Evolutionary conservation across 768 basidiomycete species (phyloP).

Genomic region (Tephrocybe sp.): DNA sequence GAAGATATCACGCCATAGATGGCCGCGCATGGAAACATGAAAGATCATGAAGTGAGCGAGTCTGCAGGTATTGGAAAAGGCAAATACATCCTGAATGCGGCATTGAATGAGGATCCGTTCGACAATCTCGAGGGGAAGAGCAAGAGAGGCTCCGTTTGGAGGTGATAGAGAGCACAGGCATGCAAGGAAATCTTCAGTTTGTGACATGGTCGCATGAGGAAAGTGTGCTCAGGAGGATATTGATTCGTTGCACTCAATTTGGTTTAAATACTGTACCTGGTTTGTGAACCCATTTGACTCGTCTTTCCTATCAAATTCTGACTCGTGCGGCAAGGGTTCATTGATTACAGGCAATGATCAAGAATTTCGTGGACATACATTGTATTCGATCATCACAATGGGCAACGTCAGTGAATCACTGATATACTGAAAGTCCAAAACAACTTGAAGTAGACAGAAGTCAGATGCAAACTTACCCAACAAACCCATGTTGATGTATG

Average conservation of each 20-base stretch:
- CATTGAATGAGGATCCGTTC: slow-evolving; percentile 59
- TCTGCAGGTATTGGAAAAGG: slow-evolving; percentile 57
- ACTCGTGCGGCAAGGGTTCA: too few relatives aligned
- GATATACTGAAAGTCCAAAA: too few relatives aligned
- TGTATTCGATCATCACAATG: too few relatives aligned
- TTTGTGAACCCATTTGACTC: too few relatives aligned
- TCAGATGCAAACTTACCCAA: too few relatives aligned
- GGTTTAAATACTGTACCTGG: background rate
- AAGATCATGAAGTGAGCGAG: slow-evolving; percentile 50
- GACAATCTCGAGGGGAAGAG: slow-evolving; percentile 56
- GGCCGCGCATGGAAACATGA: slow-evolving; percentile 46
- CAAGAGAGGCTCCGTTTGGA: slow-evolving; percentile 20
- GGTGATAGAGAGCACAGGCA: slow-evolving; percentile 9
- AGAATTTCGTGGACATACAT: too few relatives aligned
- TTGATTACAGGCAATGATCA: too few relatives aligned
- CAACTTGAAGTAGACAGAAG: too few relatives aligned
- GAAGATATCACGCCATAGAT: slow-evolving; percentile 69
- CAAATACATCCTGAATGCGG: slow-evolving; percentile 56
- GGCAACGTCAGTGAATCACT: too few relatives aligned
- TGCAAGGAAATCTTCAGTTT: slow-evolving; percentile 1
- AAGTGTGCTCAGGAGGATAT: background rate
- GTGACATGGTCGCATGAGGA: background rate
- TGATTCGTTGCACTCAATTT: background rate
- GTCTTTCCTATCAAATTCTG: too few relatives aligned
- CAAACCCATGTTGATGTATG: background rate